phyloP scores from a whole-genome alignment of 2,329 filamentous ascomycete genomes.

The Allantophomopsis lycopodina region DNA sequence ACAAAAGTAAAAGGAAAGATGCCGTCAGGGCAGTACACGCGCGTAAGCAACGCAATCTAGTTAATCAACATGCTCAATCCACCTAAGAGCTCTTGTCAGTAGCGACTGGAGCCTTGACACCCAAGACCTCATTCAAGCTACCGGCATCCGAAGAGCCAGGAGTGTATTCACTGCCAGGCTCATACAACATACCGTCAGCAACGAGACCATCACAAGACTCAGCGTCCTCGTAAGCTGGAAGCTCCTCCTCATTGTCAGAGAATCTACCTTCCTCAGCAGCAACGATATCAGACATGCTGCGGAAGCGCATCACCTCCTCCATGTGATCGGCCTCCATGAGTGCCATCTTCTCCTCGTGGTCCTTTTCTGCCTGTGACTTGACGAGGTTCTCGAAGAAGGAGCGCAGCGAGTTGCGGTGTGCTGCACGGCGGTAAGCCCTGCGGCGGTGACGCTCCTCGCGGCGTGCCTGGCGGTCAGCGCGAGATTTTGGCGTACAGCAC shows the following conservation, averaged over 20 bases:
- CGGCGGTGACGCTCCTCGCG: constrained; percentile 8
- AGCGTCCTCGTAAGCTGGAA: constrained; percentile 14
- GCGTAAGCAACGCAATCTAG: too few relatives aligned
- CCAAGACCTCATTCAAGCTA: constrained; percentile 13
- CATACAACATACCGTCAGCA: constrained; percentile 15
- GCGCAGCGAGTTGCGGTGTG: constrained; percentile 3
- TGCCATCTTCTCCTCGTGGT: constrained; percentile 11
- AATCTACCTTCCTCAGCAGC: constrained; percentile 4
- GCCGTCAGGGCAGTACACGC: too few relatives aligned
- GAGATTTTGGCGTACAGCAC: not conserved
- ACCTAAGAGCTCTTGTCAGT: too few relatives aligned
- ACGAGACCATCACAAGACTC: constrained; percentile 12
- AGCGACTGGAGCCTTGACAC: not conserved
- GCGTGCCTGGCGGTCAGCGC: constrained; percentile 1
- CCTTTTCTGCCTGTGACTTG: constrained; percentile 6
- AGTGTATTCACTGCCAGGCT: constrained; percentile 12
- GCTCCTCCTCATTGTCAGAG: constrained; percentile 6
- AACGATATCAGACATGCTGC: constrained; percentile 10
- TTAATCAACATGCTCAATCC: too few relatives aligned
- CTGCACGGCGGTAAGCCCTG: constrained; percentile 7
- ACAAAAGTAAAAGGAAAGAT: too few relatives aligned
- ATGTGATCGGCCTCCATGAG: constrained; percentile 4
- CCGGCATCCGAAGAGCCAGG: constrained; percentile 7
- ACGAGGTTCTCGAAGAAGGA: constrained; percentile 1
- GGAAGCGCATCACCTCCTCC: constrained; percentile 8